phyloP scores from a whole-genome alignment of 768 basidiomycete species.

The Russula abietina region DNA sequence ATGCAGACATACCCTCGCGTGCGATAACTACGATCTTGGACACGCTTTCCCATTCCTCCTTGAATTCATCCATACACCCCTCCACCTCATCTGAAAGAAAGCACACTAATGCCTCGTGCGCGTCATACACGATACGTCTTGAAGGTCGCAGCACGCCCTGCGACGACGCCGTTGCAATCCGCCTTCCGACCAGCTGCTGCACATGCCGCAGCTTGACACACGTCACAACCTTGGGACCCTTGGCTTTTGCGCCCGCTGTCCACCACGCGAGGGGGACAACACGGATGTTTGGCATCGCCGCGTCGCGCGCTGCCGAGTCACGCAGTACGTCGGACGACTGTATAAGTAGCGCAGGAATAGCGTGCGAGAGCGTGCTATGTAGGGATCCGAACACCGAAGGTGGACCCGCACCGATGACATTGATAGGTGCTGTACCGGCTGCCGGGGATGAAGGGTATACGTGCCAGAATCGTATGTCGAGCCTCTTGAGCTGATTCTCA shows the following conservation, averaged over 20 bases:
- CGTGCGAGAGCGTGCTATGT: slow-evolving; percentile 68
- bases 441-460: slow-evolving; percentile 52
- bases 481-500: slow-evolving; percentile 79
- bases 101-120: slow-evolving; percentile 79
- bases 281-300: slow-evolving; percentile 87
- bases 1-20: slow-evolving; percentile 58
- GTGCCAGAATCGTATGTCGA: slow-evolving; percentile 69
- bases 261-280: slow-evolving; percentile 90
- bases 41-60: slow-evolving; percentile 89
- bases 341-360: slow-evolving; percentile 80
- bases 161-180: slow-evolving; percentile 41
- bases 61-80: slow-evolving; percentile 82
- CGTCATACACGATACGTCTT: slow-evolving; percentile 85
- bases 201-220: slow-evolving; percentile 89
- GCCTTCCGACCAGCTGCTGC: slow-evolving; percentile 75
- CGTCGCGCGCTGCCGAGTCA: slow-evolving; percentile 81
- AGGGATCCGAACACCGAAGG: slow-evolving; percentile 47
- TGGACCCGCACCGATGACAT: slow-evolving; percentile 16
- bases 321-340: slow-evolving; percentile 75
- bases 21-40: slow-evolving; percentile 94
- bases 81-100: slow-evolving; percentile 84
- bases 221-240: slow-evolving; percentile 59
- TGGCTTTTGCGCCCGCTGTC: slow-evolving; percentile 37
- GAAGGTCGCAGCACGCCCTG: slow-evolving; percentile 68
- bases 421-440: slow-evolving; percentile 28